These are phyloP conservation scores for Penstemon barbatus DNA, from an alignment of 257 asterid species.

Conservation along the genomic window DNA sequence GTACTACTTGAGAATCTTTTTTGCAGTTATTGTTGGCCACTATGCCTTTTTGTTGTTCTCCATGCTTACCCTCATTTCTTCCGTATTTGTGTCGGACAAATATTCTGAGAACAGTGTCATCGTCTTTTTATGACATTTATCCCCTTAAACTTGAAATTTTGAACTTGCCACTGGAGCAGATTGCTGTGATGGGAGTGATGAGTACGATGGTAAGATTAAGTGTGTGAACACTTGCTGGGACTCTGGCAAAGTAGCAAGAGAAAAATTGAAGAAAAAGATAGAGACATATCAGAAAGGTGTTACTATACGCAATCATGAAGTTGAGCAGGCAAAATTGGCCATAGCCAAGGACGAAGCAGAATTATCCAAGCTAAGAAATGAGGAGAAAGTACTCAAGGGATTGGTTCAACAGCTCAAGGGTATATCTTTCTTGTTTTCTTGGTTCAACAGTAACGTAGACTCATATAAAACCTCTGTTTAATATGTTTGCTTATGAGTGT, in stretches of 20 bases:
- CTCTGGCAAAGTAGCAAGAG: conserved; percentile 89
- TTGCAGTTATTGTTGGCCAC: neutral
- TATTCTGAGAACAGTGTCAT: conserved; percentile 1
- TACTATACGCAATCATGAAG: conserved; percentile 55
- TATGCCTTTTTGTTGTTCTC: neutral
- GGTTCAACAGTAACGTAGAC: neutral
- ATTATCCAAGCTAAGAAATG: conserved; percentile 64
- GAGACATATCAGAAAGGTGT: conserved; percentile 74
- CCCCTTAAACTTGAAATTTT: conserved; percentile 13
- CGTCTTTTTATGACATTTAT: conserved; percentile 5
- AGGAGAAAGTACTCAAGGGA: conserved; percentile 77
- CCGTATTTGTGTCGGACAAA: conserved; percentile 1
- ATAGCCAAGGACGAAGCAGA: conserved; percentile 76
- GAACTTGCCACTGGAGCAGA: conserved; percentile 53
- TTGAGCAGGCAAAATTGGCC: conserved; percentile 67
- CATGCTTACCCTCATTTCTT: neutral
- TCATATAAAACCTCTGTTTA: neutral
- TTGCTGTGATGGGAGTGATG: conserved; percentile 99
- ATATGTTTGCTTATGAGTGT: neutral
- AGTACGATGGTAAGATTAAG: conserved; percentile 74
- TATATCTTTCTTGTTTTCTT: conserved; percentile 32
- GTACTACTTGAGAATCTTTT: neutral
- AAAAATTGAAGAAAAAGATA: conserved; percentile 79
- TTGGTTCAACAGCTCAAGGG: conserved; percentile 84
- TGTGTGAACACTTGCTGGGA: conserved; percentile 96